Evolutionary conservation across 2,329 filamentous ascomycete species (phyloP), one percentile per base, ranked within the genome.

Genomic region (Colletotrichum brevisporum): DNA sequence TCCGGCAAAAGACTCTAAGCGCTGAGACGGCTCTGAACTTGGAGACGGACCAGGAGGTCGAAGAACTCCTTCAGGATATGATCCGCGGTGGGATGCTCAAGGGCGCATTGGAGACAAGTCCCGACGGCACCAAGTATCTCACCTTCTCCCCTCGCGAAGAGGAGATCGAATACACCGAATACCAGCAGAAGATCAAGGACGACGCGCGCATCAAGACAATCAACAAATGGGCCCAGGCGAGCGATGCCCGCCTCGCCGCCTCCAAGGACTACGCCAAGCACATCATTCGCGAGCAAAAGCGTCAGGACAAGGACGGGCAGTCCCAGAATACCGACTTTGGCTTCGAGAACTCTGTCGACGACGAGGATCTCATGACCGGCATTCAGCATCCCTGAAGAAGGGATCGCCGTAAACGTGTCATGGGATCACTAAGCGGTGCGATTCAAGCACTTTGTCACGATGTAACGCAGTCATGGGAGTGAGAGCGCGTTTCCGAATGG

Each of bases 341-440:
- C 48, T 88, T 87, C 67, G 83, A 86, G 27, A 76, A 79, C 13
- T 79, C 83, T 57, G 79, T 88, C 45, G 87, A 89, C 63, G 88
- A 90, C n/a, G 88, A 90, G 75, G 88, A 90, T 71, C 76, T 90
- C 26, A 90, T 90, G 88, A 84, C 83, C 13, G 87, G 83, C 18
- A 76, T 82, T 18, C 71, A 73, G 36, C 71, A 73, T 55, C 63
- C 61, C 41, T 71, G 63, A 56, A 58, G n/a, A 24, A n/a, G 41
- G 18, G 36, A 31, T 45, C 5, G 15, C 18, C 48, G 5, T 12
- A 16, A 41, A 52, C 36, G 12, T 36, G 43, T 15, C 16, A 31
- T 16, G 43, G 18, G n/a, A 43, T 47, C n/a, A 31, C 43, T 4
- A 52, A 39, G 31, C 31, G 31, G 54, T 31, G 36, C 24, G 4